A percentile compares a stretch with the other conserved stretches of the same genome.
These are phyloP conservation scores for Poa pratensis DNA, from an alignment of 176 grass and related monocot genomes.

Conservation along the genomic window DNA sequence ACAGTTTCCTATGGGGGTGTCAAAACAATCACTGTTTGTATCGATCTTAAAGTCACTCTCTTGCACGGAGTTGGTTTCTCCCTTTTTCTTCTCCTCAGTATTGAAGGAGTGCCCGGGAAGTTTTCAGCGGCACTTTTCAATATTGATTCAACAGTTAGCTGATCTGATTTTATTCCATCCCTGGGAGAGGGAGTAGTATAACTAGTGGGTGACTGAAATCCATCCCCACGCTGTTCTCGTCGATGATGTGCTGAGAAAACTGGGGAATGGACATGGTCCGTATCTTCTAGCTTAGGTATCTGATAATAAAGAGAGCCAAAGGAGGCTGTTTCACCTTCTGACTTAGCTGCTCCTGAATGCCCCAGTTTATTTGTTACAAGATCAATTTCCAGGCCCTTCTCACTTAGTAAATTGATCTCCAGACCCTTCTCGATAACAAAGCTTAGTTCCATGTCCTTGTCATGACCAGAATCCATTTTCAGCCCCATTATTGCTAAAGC, in stretches of 20 bases:
- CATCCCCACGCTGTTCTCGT: slow-evolving; percentile 19
- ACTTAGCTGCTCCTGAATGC: not conserved
- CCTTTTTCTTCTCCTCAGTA: slow-evolving; percentile 76
- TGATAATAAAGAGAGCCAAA: slow-evolving; percentile 87
- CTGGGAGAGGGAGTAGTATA: slow-evolving; percentile 42
- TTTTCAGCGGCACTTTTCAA: slow-evolving; percentile 84
- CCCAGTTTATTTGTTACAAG: not conserved
- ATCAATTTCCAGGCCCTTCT: not conserved
- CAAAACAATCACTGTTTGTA: slow-evolving; percentile 44
- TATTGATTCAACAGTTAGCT: slow-evolving; percentile 67
- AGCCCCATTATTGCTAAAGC: slow-evolving; percentile 36
- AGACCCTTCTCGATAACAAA: slow-evolving; percentile 35
- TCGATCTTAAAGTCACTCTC: slow-evolving; percentile 44
- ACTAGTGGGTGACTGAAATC: slow-evolving; percentile 30
- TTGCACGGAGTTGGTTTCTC: slow-evolving; percentile 42
- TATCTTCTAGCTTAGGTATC: slow-evolving; percentile 64
- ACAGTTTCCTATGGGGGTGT: slow-evolving; percentile 48
- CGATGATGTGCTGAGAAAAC: slow-evolving; percentile 39
- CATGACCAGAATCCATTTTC: slow-evolving; percentile 36
- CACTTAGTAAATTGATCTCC: not conserved
- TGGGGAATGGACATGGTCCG: slow-evolving; percentile 43
- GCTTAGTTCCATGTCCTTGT: slow-evolving; percentile 16
- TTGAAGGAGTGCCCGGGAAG: slow-evolving; percentile 79
- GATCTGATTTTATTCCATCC: slow-evolving; percentile 31
- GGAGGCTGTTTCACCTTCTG: slow-evolving; percentile 30